phyloP scores from a whole-genome alignment of 2,329 filamentous ascomycete species.

The Septoria linicola region DNA sequence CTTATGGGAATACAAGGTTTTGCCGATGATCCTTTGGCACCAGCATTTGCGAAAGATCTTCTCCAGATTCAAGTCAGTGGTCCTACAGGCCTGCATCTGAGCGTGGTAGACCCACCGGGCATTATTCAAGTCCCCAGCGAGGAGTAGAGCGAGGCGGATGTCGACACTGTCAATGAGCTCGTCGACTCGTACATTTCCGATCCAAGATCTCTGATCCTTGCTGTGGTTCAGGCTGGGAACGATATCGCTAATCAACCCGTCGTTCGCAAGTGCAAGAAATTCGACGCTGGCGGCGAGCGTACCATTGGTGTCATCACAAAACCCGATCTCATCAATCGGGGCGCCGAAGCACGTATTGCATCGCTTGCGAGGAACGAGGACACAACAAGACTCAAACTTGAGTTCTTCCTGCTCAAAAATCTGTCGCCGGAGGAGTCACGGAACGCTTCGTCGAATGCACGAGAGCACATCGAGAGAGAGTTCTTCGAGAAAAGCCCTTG shows the following conservation, averaged over 20 bases:
- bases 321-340: conserved; percentile 37
- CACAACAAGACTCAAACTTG: too few species aligned
- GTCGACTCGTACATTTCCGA: conserved; percentile 44
- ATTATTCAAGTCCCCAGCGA: conserved; percentile 38
- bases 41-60: conserved; percentile 34
- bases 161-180: conserved; percentile 41
- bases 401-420: too few species aligned
- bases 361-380: too few species aligned
- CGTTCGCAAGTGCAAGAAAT: conserved; percentile 41
- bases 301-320: conserved; percentile 43
- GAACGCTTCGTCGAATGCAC: too few species aligned
- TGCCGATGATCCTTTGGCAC: conserved; percentile 1
- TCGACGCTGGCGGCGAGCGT: conserved; percentile 36
- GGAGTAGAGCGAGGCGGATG: conserved; percentile 42
- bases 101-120: conserved; percentile 36
- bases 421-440: too few species aligned
- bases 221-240: conserved; percentile 46
- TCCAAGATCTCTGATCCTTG: conserved; percentile 43
- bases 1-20: too few species aligned
- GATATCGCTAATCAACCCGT: conserved; percentile 51
- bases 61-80: conserved; percentile 35
- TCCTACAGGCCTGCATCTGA: conserved; percentile 32
- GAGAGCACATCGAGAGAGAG: too few species aligned
- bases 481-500: too few species aligned
- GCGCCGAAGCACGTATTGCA: conserved; percentile 2